Evolutionary conservation across 345 rosid species (phyloP).

Genomic region (Bretschneidera sinensis): DNA sequence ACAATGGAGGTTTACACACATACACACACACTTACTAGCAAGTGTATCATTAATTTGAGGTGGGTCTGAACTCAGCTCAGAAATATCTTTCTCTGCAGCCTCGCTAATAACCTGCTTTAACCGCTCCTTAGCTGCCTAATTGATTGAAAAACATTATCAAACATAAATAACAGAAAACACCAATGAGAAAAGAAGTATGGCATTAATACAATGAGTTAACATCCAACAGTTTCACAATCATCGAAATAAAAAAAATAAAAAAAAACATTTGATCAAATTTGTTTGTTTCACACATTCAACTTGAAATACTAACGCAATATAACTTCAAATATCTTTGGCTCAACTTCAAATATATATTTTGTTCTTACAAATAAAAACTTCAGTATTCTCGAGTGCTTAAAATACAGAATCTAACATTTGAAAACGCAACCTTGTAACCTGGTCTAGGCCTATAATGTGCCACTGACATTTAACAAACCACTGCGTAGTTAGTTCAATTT

Average conservation of each 20-base stretch:
- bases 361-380: not conserved
- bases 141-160: slow-evolving; percentile 22
- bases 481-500: too few relatives aligned
- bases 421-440: not conserved
- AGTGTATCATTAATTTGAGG: slow-evolving; percentile 54
- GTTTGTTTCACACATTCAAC: not conserved
- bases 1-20: not conserved
- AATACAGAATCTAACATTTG: not conserved
- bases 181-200: not conserved
- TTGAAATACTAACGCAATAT: not conserved
- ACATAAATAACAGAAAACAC: not conserved
- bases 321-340: not conserved
- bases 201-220: not conserved
- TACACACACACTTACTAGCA: slow-evolving; percentile 47
- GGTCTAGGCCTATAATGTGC: too few relatives aligned
- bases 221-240: not conserved
- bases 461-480: too few relatives aligned
- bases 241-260: too few relatives aligned
- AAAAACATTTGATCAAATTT: too few relatives aligned
- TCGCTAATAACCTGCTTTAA: slow-evolving; percentile 63
- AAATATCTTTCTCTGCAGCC: slow-evolving; percentile 64
- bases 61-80: slow-evolving; percentile 51
- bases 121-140: slow-evolving; percentile 74
- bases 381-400: not conserved
- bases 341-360: not conserved